Conservation (phyloP, 176 grass and related monocot genomes). For the Ananas comosus region DNA sequence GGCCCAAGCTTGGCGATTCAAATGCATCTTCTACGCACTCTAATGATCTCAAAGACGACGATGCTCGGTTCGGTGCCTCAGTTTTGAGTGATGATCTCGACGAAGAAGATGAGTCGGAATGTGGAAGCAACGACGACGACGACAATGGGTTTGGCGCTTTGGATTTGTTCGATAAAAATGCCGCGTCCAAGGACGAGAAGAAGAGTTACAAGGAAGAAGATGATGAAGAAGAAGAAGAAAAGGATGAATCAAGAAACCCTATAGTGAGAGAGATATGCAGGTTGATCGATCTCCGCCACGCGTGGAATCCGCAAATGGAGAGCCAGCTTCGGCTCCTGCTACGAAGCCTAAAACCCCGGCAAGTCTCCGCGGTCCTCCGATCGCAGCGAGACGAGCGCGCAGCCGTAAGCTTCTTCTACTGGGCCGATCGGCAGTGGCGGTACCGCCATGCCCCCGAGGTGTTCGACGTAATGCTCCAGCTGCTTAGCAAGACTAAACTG, state of each 20-base stretch:
- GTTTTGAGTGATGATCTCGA: conserved; percentile 3
- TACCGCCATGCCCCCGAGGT: conserved; percentile 78
- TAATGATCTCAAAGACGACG: too few relatives aligned
- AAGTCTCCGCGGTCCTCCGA: conserved; percentile 61
- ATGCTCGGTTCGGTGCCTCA: too few relatives aligned
- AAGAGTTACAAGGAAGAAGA: conserved; percentile 8
- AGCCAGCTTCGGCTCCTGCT: conserved; percentile 54
- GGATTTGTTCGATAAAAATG: conserved; percentile 25
- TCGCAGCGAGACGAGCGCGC: conserved; percentile 38
- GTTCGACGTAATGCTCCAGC: conserved; percentile 70
- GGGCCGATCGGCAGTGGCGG: conserved; percentile 75
- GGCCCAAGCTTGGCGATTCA: not conserved
- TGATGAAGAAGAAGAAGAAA: conserved; percentile 8
- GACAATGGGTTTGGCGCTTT: conserved; percentile 10
- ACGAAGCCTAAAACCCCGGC: conserved; percentile 43
- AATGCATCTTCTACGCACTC: not conserved
- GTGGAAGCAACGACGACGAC: conserved; percentile 14
- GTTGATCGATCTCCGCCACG: conserved; percentile 52
- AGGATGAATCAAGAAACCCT: conserved; percentile 50
- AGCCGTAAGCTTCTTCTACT: conserved; percentile 70
- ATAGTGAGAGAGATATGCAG: conserved; percentile 53
- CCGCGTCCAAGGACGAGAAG: not conserved
- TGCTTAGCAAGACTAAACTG: conserved; percentile 71
- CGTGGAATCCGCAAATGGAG: conserved; percentile 68
- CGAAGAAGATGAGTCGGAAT: conserved; percentile 1